A percentile compares a stretch with the other conserved stretches of the same genome.
These are phyloP conservation scores for Prorocentrum cordatum DNA, from an alignment of 169 alveolate species.

Conservation along the genomic window DNA sequence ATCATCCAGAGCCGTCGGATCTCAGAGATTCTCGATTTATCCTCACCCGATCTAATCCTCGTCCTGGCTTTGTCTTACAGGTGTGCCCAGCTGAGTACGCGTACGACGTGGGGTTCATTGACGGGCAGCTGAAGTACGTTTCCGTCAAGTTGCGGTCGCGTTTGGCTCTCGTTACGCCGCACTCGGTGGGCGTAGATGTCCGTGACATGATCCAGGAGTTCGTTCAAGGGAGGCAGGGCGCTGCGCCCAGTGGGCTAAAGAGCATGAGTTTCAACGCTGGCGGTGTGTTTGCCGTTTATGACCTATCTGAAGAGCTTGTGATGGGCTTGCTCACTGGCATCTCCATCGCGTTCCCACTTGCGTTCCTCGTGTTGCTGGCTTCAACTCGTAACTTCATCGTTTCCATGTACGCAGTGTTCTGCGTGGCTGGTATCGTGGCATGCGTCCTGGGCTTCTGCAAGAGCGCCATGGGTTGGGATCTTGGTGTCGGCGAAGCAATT, in stretches of 20 bases:
- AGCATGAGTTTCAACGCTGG: too few relatives aligned
- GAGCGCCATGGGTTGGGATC: constrained; percentile 62
- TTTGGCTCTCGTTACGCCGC: neutral
- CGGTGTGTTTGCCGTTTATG: too few relatives aligned
- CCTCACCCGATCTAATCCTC: too few relatives aligned
- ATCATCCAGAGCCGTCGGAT: too few relatives aligned
- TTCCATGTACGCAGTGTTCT: neutral
- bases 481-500: constrained; percentile 54
- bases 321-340: too few relatives aligned
- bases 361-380: constrained; percentile 17
- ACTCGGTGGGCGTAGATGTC: neutral
- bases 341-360: constrained; percentile 27
- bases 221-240: constrained; percentile 24
- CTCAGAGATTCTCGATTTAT: too few relatives aligned
- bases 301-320: too few relatives aligned
- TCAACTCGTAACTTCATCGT: constrained; percentile 16
- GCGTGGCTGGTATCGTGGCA: neutral
- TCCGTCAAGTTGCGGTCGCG: constrained; percentile 10
- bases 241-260: too few relatives aligned
- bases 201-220: constrained; percentile 57
- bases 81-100: too few relatives aligned
- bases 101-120: constrained; percentile 45
- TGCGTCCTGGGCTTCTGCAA: constrained; percentile 67
- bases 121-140: constrained; percentile 50
- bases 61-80: too few relatives aligned